Percentiles rank a stretch among this genome's conserved stretches.
phyloP scores from a whole-genome alignment of 345 rosid genomes.

The Acer saccharum region DNA sequence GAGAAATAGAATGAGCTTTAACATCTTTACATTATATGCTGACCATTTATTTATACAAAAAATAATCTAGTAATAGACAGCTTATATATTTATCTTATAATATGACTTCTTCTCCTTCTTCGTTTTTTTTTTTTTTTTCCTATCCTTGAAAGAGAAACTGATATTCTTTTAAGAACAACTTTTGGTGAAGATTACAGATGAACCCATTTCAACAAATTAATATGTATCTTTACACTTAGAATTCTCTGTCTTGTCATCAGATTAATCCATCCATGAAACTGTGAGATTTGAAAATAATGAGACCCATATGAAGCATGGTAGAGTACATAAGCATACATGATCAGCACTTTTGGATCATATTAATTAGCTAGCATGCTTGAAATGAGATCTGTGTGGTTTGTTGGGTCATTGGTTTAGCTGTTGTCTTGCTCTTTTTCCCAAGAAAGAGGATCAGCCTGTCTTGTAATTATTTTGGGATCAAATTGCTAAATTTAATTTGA shows the following conservation, averaged over 20 bases:
- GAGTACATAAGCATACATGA: conserved; percentile 10
- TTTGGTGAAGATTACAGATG: conserved; percentile 14
- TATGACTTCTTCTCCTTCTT: not conserved
- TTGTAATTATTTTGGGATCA: not conserved
- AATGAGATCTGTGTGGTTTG: no score
- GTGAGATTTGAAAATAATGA: conserved; percentile 11
- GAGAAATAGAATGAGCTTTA: conserved; percentile 16
- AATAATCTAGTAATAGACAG: conserved; percentile 32
- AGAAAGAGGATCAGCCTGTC: no score
- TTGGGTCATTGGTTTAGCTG: no score
- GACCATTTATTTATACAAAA: conserved; percentile 1
- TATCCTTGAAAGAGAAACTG: conserved; percentile 18
- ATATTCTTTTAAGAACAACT: conserved; percentile 3
- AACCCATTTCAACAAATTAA: conserved; percentile 14
- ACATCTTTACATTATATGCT: conserved; percentile 29
- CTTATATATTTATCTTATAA: conserved; percentile 21
- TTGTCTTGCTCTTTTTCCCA: no score
- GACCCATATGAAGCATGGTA: conserved; percentile 44
- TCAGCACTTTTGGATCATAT: conserved; percentile 7
- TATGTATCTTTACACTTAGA: conserved; percentile 38
- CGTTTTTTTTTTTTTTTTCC: conserved; percentile 2
- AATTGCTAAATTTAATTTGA: not conserved
- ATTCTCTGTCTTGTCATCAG: conserved; percentile 35
- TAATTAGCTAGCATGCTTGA: no score
- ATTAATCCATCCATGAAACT: conserved; percentile 27